Conservation (phyloP, 2,329 filamentous ascomycete genomes). For the Teratosphaeria viscida region DNA sequence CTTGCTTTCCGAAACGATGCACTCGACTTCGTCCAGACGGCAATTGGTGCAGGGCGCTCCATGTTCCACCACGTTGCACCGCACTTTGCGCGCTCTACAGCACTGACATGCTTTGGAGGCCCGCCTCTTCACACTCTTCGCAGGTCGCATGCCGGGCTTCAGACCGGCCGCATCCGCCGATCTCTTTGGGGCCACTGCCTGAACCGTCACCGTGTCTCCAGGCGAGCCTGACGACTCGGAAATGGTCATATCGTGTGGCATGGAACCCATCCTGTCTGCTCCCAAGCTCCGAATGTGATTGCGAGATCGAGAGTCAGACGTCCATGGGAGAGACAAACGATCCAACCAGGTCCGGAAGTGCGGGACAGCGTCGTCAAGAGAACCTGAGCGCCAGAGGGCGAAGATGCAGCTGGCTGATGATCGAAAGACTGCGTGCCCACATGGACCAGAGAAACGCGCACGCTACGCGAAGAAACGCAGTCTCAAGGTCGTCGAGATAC, state of each 20-base stretch:
- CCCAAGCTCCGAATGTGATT: neutral
- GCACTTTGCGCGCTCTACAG: constrained; percentile 79
- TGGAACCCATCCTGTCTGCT: constrained; percentile 11
- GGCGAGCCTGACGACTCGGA: constrained; percentile 23
- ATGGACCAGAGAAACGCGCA: neutral
- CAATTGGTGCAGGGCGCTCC: constrained; percentile 82
- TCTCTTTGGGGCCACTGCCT: constrained; percentile 35
- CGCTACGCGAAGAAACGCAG: neutral
- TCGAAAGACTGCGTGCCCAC: neutral
- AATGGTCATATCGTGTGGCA: constrained; percentile 11
- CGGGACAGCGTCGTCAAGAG: neutral
- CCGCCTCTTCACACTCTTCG: constrained; percentile 62
- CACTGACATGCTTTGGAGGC: constrained; percentile 87
- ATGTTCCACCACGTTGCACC: constrained; percentile 84
- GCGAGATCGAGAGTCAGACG: neutral
- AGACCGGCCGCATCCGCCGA: constrained; percentile 48
- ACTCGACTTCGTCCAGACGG: constrained; percentile 68
- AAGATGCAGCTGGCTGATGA: neutral
- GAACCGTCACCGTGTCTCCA: constrained; percentile 14
- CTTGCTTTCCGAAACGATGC: constrained; percentile 60
- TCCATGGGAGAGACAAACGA: neutral
- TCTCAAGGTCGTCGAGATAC: neutral
- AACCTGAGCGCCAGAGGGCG: neutral
- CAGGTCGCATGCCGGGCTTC: constrained; percentile 35
- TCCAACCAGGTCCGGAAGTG: neutral